phyloP scores from a whole-genome alignment of 352 stramenopile genomes.

The Phytophthora fragariaefolia region DNA sequence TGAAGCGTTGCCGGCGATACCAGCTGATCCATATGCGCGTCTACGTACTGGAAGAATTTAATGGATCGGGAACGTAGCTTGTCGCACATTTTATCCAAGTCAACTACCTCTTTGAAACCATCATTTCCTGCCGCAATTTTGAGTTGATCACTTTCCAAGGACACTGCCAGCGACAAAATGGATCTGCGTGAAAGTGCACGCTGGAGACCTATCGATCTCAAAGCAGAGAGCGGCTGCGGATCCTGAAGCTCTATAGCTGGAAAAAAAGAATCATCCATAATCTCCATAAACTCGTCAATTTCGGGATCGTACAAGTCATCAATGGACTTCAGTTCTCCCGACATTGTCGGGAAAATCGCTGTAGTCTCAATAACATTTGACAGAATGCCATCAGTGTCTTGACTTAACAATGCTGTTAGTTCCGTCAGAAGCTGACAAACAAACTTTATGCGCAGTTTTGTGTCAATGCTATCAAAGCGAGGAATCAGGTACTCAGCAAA shows the following conservation, averaged over 20 bases:
- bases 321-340: conserved; percentile 62
- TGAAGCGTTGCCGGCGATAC: conserved; percentile 33
- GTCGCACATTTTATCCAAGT: conserved; percentile 25
- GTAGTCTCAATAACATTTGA: conserved; percentile 49
- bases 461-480: conserved; percentile 43
- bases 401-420: conserved; percentile 41
- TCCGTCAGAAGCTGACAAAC: conserved; percentile 55
- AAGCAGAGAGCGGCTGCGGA: conserved; percentile 50
- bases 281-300: conserved; percentile 68
- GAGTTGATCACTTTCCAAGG: conserved; percentile 60
- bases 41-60: conserved; percentile 75
- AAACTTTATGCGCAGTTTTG: conserved; percentile 45
- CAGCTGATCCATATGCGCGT: conserved; percentile 63
- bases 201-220: conserved; percentile 76
- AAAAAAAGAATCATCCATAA: conserved; percentile 79
- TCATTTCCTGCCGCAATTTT: conserved; percentile 32
- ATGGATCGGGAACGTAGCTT: conserved; percentile 46
- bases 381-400: conserved; percentile 54
- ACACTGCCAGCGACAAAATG: conserved; percentile 66
- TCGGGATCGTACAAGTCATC: conserved; percentile 76
- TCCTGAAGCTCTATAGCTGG: conserved; percentile 67
- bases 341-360: conserved; percentile 68
- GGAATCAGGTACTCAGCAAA: conserved; percentile 60
- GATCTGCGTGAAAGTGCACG: conserved; percentile 66
- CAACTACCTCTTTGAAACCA: conserved; percentile 11